Conservation (phyloP, 176 grass and related monocot genomes). For the Phoenix roebelenii region DNA sequence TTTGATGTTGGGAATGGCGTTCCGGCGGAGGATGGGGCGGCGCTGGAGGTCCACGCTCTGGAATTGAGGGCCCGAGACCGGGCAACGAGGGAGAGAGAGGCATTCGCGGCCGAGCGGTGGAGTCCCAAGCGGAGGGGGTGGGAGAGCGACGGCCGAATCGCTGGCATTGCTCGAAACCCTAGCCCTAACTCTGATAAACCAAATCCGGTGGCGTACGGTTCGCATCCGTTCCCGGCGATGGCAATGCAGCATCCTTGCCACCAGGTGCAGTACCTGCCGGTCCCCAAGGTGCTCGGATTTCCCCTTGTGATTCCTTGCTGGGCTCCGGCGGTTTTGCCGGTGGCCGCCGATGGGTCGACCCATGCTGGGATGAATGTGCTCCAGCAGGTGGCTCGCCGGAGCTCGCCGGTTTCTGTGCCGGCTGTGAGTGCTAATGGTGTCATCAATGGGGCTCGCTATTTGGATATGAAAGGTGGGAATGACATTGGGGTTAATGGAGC, state of each 20-base stretch:
- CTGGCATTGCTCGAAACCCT: not conserved
- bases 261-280: constrained; percentile 11
- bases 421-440: not conserved
- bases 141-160: not conserved
- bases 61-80: constrained; percentile 11
- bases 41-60: not conserved
- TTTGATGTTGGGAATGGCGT: not conserved
- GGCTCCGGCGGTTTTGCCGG: not conserved
- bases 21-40: not conserved
- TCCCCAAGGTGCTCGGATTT: constrained; percentile 6
- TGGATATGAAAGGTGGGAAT: too few species aligned
- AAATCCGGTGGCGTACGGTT: not conserved
- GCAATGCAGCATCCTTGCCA: constrained; percentile 2
- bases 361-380: too few species aligned
- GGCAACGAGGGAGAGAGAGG: constrained; percentile 13
- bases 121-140: not conserved
- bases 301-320: constrained; percentile 5
- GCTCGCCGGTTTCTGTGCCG: not conserved
- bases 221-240: not conserved
- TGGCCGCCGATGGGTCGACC: not conserved
- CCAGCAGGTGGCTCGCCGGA: not conserved
- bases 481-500: too few species aligned
- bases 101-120: not conserved
- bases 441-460: not conserved
- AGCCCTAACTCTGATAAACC: not conserved